Percentiles rank a stretch among this genome's conserved stretches.
phyloP scores from a whole-genome alignment of 2,329 filamentous ascomycete genomes.

The Hypoxylon sp. region DNA sequence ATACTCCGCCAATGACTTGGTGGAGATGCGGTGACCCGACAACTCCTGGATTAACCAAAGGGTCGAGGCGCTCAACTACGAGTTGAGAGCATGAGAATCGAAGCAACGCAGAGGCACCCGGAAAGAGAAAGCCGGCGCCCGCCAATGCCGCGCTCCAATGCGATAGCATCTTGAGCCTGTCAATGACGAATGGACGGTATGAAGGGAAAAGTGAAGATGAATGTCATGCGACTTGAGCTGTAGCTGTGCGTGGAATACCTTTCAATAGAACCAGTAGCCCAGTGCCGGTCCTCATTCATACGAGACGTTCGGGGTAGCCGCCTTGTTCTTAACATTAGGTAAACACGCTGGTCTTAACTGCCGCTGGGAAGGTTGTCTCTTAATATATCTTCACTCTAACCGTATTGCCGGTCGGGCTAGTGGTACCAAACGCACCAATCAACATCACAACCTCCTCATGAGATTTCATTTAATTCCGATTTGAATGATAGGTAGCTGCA shows the following conservation, averaged over 20 bases:
- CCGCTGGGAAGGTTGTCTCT: constrained; percentile 14
- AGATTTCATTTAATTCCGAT: constrained; percentile 13
- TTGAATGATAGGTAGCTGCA: constrained; percentile 21
- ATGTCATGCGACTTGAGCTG: constrained; percentile 1
- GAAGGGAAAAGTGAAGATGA: not conserved
- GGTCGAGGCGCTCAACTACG: constrained; percentile 50
- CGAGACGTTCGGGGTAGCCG: not conserved
- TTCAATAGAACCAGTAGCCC: not conserved
- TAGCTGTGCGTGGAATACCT: constrained; percentile 1
- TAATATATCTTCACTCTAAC: constrained; percentile 43
- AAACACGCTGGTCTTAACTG: constrained; percentile 23
- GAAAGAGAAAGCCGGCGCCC: constrained; percentile 9
- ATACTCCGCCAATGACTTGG: constrained; percentile 52
- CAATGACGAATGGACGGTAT: not conserved
- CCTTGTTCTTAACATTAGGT: constrained; percentile 12
- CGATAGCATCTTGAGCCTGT: constrained; percentile 30
- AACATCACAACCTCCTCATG: not conserved
- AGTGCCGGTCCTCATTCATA: not conserved
- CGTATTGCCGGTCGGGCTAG: constrained; percentile 28
- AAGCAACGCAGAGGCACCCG: constrained; percentile 43
- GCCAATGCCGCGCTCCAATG: constrained; percentile 18
- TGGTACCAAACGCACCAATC: constrained; percentile 31
- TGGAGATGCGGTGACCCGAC: constrained; percentile 50
- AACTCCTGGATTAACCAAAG: constrained; percentile 49
- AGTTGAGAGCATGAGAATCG: constrained; percentile 51